Base-by-base conservation (phyloP, 2,329 filamentous ascomycete genomes). In the Fusarium chlamydosporum region DNA sequence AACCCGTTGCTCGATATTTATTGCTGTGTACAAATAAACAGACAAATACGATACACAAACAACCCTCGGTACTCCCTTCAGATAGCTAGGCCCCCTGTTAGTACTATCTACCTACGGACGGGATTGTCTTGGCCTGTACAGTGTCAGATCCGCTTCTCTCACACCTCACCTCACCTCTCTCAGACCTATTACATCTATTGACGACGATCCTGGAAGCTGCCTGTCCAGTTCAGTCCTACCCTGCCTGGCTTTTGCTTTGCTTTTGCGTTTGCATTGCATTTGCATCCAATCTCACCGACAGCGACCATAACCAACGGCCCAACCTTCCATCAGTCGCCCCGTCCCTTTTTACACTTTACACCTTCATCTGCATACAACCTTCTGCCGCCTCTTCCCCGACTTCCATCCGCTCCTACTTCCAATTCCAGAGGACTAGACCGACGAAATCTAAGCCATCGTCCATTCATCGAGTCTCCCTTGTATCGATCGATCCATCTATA, bases 261-360 rank as follows among this genome's bases (percentile, higher is more conserved):
- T 48, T 54, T 46, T 54, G 51, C 51, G 29, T 55, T 48, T 55
- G 52, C 41, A 35, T 55, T 47, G 23, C 31, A 55, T 57, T 70
- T 66, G 56, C 66, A 62, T 74, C 64, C 60, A 51, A 70, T 71
- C 70, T 67, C 65, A 56, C 72, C 60, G 60, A 56, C 61, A 65
- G 59, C 55, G 47, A 61, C 20, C 42, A 38, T 38, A 20, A 33
- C 45, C 38, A 68, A 61, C 64, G 41, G 45, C 33, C 65, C 41
- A 56, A 67, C 55, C 55, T 61, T 54, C 20, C 26, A 18, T 47
- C 38, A 26, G 46, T 38, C 45, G 31, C 33, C 45, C 35, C 42
- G 52, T 48, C 48, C 31, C 40, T 71, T 69, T 66, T 71, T 70
- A 67, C 56, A 61, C 59, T 61, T 61, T 31, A 31, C 67, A 71